Conservation (phyloP, 345 rosid species). For the Dipteronia sinensis region DNA sequence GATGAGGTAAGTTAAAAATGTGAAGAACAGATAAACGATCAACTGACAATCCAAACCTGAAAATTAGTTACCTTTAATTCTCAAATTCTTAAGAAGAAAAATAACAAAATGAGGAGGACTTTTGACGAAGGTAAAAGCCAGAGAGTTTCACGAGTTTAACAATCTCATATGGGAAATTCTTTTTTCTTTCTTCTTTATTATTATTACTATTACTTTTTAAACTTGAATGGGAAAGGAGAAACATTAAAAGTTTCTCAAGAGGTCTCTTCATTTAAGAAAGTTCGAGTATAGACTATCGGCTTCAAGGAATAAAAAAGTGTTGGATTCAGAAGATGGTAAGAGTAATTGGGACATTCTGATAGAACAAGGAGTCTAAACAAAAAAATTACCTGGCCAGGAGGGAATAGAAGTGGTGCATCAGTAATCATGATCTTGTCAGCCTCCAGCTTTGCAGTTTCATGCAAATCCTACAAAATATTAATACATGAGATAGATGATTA, state of each 20-base stretch:
- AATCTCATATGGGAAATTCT: background rate
- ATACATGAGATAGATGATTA: conserved; percentile 9
- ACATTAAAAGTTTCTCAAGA: background rate
- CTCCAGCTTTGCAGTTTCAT: conserved; percentile 62
- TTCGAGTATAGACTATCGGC: background rate
- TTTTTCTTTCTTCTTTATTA: background rate
- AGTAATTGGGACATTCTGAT: background rate
- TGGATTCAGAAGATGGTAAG: too few species aligned
- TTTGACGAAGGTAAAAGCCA: background rate
- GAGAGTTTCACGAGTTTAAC: background rate
- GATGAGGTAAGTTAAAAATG: conserved; percentile 10
- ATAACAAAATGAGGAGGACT: background rate
- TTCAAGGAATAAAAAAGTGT: background rate
- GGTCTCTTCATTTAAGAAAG: background rate
- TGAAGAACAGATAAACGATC: background rate
- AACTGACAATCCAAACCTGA: background rate
- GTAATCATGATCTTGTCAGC: conserved; percentile 88
- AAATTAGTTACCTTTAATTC: background rate
- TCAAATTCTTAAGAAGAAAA: background rate
- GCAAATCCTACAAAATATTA: conserved; percentile 55
- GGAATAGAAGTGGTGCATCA: conserved; percentile 85
- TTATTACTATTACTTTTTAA: background rate
- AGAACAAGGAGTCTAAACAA: background rate
- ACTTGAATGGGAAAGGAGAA: background rate
- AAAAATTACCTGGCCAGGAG: conserved; percentile 85